These are phyloP conservation scores for Gynandropsis gynandra DNA, from an alignment of 345 rosid genomes.

Conservation along the genomic window DNA sequence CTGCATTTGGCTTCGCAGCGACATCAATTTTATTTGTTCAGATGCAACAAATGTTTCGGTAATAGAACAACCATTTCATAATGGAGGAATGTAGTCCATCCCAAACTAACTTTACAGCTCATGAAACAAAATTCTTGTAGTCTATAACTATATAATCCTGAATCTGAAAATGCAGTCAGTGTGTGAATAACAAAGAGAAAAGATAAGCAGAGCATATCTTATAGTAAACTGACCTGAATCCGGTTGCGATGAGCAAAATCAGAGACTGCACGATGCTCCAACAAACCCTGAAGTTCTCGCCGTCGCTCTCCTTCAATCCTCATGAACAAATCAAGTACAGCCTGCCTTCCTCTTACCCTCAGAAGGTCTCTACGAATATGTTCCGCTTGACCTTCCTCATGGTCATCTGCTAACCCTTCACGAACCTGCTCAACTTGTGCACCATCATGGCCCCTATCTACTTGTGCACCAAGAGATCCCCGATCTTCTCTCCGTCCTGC, in stretches of 20 bases:
- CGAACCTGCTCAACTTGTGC: slow-evolving; percentile 43
- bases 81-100: background rate
- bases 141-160: background rate
- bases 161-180: slow-evolving; percentile 8
- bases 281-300: slow-evolving; percentile 75
- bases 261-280: slow-evolving; percentile 96
- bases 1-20: slow-evolving; percentile 8
- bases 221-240: slow-evolving; percentile 62
- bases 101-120: background rate
- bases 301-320: slow-evolving; percentile 90
- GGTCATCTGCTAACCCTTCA: slow-evolving; percentile 48
- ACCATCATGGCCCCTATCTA: slow-evolving; percentile 25
- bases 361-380: slow-evolving; percentile 62
- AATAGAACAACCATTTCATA: background rate
- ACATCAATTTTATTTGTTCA: background rate
- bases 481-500: slow-evolving; percentile 59
- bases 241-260: slow-evolving; percentile 98
- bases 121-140: background rate
- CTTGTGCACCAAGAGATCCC: slow-evolving; percentile 24
- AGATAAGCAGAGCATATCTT: background rate
- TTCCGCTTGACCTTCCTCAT: slow-evolving; percentile 72
- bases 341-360: slow-evolving; percentile 94
- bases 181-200: slow-evolving; percentile 1
- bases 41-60: background rate
- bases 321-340: slow-evolving; percentile 71